These are phyloP conservation scores for Fraxinus paxiana DNA, from an alignment of 305 asterid species.

Conservation along the genomic window DNA sequence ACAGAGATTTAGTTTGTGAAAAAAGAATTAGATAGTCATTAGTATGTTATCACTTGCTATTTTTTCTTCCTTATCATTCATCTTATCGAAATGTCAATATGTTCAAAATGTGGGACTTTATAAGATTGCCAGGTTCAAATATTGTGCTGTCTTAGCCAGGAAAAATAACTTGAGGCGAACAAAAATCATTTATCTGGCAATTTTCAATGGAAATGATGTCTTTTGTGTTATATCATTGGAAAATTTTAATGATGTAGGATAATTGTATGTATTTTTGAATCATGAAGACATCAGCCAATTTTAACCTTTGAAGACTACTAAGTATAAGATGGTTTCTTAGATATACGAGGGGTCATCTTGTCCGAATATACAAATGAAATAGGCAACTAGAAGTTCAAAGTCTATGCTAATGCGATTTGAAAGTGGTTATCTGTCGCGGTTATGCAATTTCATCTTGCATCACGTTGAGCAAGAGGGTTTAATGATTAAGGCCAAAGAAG, in stretches of 20 bases:
- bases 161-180: neutral
- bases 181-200: neutral
- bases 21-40: neutral
- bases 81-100: neutral
- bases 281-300: neutral
- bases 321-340: neutral
- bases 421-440: neutral
- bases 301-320: neutral
- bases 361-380: neutral
- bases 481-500: neutral
- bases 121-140: neutral
- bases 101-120: neutral
- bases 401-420: neutral
- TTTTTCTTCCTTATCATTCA: neutral
- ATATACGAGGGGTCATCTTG: neutral
- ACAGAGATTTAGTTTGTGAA: neutral
- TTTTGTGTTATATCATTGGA: neutral
- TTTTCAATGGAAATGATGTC: neutral
- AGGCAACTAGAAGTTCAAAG: neutral
- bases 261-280: too few relatives aligned
- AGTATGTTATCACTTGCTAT: neutral
- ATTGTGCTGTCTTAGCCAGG: neutral
- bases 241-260: neutral
- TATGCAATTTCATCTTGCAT: neutral
- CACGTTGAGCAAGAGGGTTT: neutral